phyloP scores from a whole-genome alignment of 805 yeast genomes.

The Candida suzukii region DNA sequence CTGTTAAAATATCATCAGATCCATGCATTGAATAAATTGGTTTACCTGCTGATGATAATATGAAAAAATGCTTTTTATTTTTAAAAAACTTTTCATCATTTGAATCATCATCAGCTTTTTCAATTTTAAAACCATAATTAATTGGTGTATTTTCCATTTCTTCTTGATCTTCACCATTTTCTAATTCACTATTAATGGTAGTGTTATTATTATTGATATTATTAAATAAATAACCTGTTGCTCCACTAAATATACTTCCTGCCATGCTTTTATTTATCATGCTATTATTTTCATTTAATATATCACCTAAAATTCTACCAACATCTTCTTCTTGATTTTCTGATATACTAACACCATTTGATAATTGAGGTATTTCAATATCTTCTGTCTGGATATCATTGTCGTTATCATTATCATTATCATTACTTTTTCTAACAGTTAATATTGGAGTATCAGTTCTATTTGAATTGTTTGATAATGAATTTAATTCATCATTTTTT shows the following conservation, averaged over 20 bases:
- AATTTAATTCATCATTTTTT: not conserved
- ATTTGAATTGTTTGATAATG: constrained; percentile 3
- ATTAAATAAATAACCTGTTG: not conserved
- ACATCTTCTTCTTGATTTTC: constrained; percentile 3
- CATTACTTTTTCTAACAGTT: constrained; percentile 20
- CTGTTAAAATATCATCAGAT: constrained; percentile 55
- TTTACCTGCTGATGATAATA: constrained; percentile 80
- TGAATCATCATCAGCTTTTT: constrained; percentile 20
- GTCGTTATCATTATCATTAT: constrained; percentile 8
- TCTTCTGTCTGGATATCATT: constrained; percentile 18
- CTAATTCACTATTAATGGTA: constrained; percentile 3
- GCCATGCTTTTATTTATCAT: not conserved
- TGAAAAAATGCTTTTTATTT: constrained; percentile 61
- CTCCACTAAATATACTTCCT: constrained; percentile 1
- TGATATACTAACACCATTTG: constrained; percentile 2
- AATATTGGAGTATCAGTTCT: constrained; percentile 23
- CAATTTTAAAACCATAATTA: constrained; percentile 15
- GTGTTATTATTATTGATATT: constrained; percentile 1
- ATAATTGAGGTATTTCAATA: constrained; percentile 5
- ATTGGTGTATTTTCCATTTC: constrained; percentile 4
- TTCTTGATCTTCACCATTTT: not conserved
- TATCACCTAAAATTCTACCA: constrained; percentile 3
- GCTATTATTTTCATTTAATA: constrained; percentile 4
- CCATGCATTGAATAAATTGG: constrained; percentile 80
- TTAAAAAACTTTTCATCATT: constrained; percentile 25